A percentile compares a stretch with the other conserved stretches of the same genome.
Conservation (phyloP, 202 grass and related monocot species). For the Carex arenaria region DNA sequence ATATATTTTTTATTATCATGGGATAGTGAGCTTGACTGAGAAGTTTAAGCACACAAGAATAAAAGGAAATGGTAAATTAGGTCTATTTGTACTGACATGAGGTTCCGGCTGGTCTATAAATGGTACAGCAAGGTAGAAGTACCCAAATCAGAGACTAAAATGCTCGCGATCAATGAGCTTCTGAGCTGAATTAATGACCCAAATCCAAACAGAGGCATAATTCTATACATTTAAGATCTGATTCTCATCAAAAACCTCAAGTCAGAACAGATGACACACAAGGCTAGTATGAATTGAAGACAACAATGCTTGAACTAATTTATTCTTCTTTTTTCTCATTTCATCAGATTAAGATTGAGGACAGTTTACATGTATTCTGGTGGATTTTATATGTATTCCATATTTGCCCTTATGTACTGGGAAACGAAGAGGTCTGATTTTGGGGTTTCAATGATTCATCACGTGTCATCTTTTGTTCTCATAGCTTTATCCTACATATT, state of each 20-base stretch:
- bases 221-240: background rate
- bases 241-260: background rate
- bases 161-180: background rate
- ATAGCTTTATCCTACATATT: constrained; percentile 79
- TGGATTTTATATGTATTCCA: constrained; percentile 93
- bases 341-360: constrained; percentile 74
- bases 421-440: constrained; percentile 93
- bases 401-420: constrained; percentile 97
- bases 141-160: background rate
- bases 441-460: constrained; percentile 90
- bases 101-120: background rate
- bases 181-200: background rate
- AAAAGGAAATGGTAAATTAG: background rate
- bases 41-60: background rate
- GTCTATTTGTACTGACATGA: background rate
- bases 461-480: constrained; percentile 58
- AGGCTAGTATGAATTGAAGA: background rate
- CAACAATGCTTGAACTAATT: background rate
- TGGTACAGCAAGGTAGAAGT: background rate
- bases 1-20: background rate
- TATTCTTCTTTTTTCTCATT: constrained; percentile 16
- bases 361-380: constrained; percentile 94
- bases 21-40: constrained; percentile 4
- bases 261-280: no score
- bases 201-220: background rate